A percentile compares a stretch with the other conserved stretches of the same genome.
These are phyloP conservation scores for Solanum stenotomum DNA, from an alignment of 257 asterid species.

Conservation along the genomic window DNA sequence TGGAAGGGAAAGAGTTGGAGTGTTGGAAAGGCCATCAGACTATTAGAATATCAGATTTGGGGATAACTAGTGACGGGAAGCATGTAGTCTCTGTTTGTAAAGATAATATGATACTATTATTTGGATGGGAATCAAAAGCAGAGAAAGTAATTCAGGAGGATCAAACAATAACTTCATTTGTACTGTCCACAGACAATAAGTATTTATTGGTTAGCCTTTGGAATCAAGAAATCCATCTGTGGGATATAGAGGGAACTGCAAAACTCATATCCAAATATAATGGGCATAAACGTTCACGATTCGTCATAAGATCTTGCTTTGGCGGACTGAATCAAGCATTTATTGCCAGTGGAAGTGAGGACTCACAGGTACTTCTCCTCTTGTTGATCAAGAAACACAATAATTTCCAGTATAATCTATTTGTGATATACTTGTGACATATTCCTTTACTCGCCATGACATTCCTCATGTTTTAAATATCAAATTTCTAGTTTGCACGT, in stretches of 20 bases:
- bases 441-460: neutral
- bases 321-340: constrained; percentile 84
- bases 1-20: constrained; percentile 75
- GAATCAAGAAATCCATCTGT: constrained; percentile 80
- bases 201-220: constrained; percentile 62
- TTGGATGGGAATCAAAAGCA: constrained; percentile 64
- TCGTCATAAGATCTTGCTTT: constrained; percentile 73
- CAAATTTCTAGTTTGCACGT: neutral
- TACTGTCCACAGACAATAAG: constrained; percentile 64
- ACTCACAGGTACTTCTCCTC: constrained; percentile 58
- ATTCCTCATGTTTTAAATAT: neutral
- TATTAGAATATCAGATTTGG: constrained; percentile 60
- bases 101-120: constrained; percentile 43
- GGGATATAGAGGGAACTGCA: constrained; percentile 59
- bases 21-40: constrained; percentile 84
- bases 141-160: constrained; percentile 75
- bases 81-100: constrained; percentile 65
- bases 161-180: constrained; percentile 59
- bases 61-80: constrained; percentile 48
- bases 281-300: constrained; percentile 86
- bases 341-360: constrained; percentile 93
- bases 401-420: neutral
- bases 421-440: neutral
- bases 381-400: neutral
- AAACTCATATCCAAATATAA: constrained; percentile 57